These are phyloP conservation scores for Cladosporium austrohemisphaericum DNA, from an alignment of 2,329 filamentous ascomycete genomes.

Conservation along the genomic window DNA sequence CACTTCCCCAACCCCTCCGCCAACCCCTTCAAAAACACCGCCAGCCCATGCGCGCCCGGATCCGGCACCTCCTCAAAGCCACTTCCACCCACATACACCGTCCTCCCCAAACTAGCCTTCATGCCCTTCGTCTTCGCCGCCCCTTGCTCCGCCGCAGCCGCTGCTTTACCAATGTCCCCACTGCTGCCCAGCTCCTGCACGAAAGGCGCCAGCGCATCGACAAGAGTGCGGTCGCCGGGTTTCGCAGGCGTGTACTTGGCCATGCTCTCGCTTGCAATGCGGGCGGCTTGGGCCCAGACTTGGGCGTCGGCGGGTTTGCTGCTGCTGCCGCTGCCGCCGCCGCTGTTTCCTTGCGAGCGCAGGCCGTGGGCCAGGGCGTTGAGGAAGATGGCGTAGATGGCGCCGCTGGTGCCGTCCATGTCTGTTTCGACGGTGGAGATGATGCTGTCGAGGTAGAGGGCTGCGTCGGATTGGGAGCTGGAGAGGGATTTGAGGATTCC, in stretches of 20 bases:
- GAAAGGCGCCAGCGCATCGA: conserved; percentile 88
- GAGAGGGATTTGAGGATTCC: conserved; percentile 47
- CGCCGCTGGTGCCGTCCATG: conserved; percentile 75
- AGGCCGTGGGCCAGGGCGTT: conserved; percentile 75
- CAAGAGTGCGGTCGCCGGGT: conserved; percentile 81
- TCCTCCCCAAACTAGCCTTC: conserved; percentile 79
- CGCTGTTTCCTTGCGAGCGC: conserved; percentile 47
- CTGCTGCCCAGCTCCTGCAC: conserved; percentile 65
- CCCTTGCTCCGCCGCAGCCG: conserved; percentile 68
- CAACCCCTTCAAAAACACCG: conserved; percentile 76
- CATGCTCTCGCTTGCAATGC: conserved; percentile 66
- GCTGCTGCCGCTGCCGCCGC: too few species aligned
- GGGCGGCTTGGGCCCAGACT: conserved; percentile 65
- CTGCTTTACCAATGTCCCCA: conserved; percentile 67
- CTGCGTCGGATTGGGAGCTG: conserved; percentile 45
- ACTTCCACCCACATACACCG: conserved; percentile 75
- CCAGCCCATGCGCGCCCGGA: conserved; percentile 74
- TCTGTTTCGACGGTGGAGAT: conserved; percentile 62
- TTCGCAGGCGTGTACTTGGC: conserved; percentile 83
- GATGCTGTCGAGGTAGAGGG: conserved; percentile 58
- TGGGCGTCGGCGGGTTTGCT: conserved; percentile 35
- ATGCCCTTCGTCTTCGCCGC: conserved; percentile 86
- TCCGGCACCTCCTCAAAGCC: conserved; percentile 71
- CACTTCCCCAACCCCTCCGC: conserved; percentile 50
- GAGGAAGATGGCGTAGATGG: conserved; percentile 81